Evolutionary conservation across 192 early-diverging fungal species (phyloP).

Genomic region (Backusella parvicylindrica): DNA sequence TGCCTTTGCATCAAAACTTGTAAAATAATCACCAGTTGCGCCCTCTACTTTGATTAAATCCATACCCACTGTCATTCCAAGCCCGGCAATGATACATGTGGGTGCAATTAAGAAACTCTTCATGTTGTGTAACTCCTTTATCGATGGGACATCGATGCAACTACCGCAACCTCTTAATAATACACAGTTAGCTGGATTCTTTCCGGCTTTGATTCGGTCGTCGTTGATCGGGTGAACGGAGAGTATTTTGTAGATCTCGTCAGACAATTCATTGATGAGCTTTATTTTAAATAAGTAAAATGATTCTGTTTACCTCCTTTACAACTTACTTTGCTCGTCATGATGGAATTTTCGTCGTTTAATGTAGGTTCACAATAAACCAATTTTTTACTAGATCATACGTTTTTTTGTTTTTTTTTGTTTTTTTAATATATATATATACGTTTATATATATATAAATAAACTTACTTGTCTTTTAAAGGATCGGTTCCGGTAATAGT

Average conservation of each 20-base stretch:
- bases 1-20: constrained; percentile 26
- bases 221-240: constrained; percentile 21
- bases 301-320: too few species aligned
- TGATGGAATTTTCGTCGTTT: constrained; percentile 10
- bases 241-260: constrained; percentile 7
- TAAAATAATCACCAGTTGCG: constrained; percentile 33
- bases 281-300: background rate
- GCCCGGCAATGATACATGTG: constrained; percentile 35
- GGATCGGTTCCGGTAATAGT: constrained; percentile 35
- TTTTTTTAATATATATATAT: background rate
- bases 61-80: constrained; percentile 35
- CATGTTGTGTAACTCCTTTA: constrained; percentile 18
- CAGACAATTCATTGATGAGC: constrained; percentile 33
- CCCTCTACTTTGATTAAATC: constrained; percentile 25
- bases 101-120: constrained; percentile 34
- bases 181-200: constrained; percentile 32
- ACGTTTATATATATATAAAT: background rate
- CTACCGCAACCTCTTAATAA: constrained; percentile 31
- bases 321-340: constrained; percentile 24
- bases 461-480: constrained; percentile 30
- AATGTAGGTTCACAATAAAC: constrained; percentile 23
- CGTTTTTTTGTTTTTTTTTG: too few species aligned
- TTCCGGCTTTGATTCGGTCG: constrained; percentile 11
- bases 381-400: constrained; percentile 21
- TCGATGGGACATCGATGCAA: constrained; percentile 29